Conservation (phyloP, 805 yeast genomes). For the Kodamaea lidongshanica region DNA sequence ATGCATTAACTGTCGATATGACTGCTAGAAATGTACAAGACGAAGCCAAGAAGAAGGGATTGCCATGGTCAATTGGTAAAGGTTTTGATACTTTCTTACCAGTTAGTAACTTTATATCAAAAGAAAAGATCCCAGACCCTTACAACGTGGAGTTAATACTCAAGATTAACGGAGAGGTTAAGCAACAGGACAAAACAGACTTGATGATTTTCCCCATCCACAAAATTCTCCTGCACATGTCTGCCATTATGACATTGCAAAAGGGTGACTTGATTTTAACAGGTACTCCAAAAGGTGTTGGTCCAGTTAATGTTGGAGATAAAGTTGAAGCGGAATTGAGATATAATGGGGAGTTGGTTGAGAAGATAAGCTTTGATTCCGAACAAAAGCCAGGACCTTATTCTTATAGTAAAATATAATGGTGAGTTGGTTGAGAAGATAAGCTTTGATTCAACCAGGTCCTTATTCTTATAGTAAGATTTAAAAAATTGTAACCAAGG, state of each 20-base stretch:
- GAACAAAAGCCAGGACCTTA: slow-evolving; percentile 46
- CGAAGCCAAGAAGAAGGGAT: slow-evolving; percentile 86
- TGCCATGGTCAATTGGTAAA: slow-evolving; percentile 95
- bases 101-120: slow-evolving; percentile 66
- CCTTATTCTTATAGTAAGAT: slow-evolving; percentile 35
- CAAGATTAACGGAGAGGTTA: slow-evolving; percentile 61
- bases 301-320: slow-evolving; percentile 76
- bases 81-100: slow-evolving; percentile 97
- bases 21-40: slow-evolving; percentile 96
- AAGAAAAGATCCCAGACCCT: slow-evolving; percentile 61
- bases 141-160: slow-evolving; percentile 60
- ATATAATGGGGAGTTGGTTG: slow-evolving; percentile 51
- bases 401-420: slow-evolving; percentile 26
- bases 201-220: slow-evolving; percentile 89
- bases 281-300: slow-evolving; percentile 99
- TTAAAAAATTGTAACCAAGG: slow-evolving; percentile 11
- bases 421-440: slow-evolving; percentile 44
- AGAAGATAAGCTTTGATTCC: slow-evolving; percentile 49
- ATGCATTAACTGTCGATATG: slow-evolving; percentile 85
- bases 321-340: slow-evolving; percentile 55
- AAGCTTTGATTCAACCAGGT: slow-evolving; percentile 48
- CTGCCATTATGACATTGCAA: slow-evolving; percentile 83
- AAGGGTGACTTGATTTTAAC: slow-evolving; percentile 89
- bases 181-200: slow-evolving; percentile 69
- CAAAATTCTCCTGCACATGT: slow-evolving; percentile 70